Conservation (phyloP, 2,329 filamentous ascomycete genomes). For the Hypoxylon sp. region DNA sequence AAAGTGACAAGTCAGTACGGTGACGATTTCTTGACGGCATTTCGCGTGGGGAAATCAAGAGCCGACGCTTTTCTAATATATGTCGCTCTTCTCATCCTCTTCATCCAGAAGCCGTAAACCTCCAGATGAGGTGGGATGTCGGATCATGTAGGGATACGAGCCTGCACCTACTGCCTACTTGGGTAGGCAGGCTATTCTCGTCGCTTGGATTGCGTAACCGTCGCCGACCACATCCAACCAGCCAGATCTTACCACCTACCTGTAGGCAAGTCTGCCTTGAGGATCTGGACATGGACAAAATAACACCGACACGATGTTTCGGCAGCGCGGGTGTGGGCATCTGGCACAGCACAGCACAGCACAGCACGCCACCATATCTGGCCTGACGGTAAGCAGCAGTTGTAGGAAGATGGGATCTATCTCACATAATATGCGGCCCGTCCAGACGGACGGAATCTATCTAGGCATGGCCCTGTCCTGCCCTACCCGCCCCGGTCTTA, state of each 20-base stretch:
- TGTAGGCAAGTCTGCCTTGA: background rate
- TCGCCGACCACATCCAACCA: background rate
- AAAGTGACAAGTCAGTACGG: conserved; percentile 11
- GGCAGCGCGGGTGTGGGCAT: conserved; percentile 16
- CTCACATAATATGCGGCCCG: conserved; percentile 37
- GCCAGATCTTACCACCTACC: background rate
- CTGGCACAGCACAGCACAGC: background rate
- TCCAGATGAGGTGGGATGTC: too few relatives aligned
- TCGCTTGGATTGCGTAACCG: background rate
- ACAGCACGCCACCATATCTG: conserved; percentile 15
- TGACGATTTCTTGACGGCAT: conserved; percentile 19
- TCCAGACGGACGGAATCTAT: conserved; percentile 31
- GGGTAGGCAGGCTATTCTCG: too few relatives aligned
- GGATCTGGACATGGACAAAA: conserved; percentile 2
- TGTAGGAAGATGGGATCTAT: too few relatives aligned
- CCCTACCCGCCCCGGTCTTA: conserved; percentile 31
- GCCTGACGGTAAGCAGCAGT: conserved; percentile 8
- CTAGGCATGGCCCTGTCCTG: conserved; percentile 24
- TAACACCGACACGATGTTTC: conserved; percentile 12
- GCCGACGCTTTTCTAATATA: conserved; percentile 13
- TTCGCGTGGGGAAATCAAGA: conserved; percentile 9
- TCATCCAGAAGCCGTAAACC: too few relatives aligned
- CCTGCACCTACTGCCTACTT: too few relatives aligned
- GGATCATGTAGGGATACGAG: too few relatives aligned
- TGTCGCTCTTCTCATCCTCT: background rate